Base-by-base conservation (phyloP, 2,329 filamentous ascomycete species). In the Aspergillus spinulosporus region DNA sequence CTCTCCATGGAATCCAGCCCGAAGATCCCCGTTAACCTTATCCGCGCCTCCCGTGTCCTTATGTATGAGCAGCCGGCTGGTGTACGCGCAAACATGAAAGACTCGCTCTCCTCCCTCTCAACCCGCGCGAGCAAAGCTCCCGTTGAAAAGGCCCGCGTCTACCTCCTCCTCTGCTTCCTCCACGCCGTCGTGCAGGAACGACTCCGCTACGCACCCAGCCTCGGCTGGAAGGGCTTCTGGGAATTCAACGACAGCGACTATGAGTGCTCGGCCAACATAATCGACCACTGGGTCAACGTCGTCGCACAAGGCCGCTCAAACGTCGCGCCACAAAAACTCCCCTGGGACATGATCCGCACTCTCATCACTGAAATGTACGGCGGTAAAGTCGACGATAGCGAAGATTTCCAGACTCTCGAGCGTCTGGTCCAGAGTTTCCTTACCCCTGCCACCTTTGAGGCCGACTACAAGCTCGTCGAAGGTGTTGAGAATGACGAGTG, bases 161-260 rank as follows among this genome's bases (percentile, higher is more conserved):
- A 99, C 69, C 82, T 99, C 47, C 80, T 99, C 48, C 82, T 99
- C 37, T 94, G 89, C 2, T 97, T 99, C 83, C 72, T 99, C 66
- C 94, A 99, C 71, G 95, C 94, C 5, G 92, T 99, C 37, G 87
- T 97, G 8, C 94, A 99, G 74, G 94, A 99, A 74, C 84, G 95
- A 65, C 80, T 99, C 60, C 88, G 94, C 60, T 99, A 99, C 72
- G 92, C 93, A 26, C 95, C 94, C 0, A 93, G 84, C 56, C 80
- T 99, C 54, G 94, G 94, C 59, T 99, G 94, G 94, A 97, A 96
- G 79, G 91, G 92, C 52, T 96, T 97, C 82, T 99, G 95, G 94
- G 95, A 99, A 76, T 99, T 99, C 75, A 99, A 99, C 72, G 95
- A 99, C 75, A 96, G 92, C 66, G 94, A 99, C 76, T 97, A 97